These are phyloP conservation scores for Coniosporium tulheliwenetii DNA, from an alignment of 2,329 filamentous ascomycete species.

Conservation along the genomic window DNA sequence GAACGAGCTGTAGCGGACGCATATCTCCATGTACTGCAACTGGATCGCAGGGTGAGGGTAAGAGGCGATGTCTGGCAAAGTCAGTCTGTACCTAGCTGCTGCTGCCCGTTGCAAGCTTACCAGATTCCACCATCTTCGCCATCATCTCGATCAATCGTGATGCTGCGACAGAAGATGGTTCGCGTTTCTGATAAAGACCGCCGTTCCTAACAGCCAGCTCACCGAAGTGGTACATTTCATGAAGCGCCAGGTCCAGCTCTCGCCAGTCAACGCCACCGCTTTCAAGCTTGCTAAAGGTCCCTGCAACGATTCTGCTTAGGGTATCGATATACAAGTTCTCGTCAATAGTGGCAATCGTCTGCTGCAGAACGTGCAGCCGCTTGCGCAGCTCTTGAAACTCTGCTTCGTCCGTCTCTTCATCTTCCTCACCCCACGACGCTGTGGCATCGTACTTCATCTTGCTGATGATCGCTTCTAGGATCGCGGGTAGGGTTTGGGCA, in stretches of 20 bases:
- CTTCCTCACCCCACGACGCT: conserved; percentile 80
- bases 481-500: conserved; percentile 67
- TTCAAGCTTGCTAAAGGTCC: conserved; percentile 66
- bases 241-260: conserved; percentile 80
- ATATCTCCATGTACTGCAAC: conserved; percentile 96
- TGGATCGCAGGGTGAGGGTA: conserved; percentile 86
- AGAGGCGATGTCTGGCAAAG: conserved; percentile 54
- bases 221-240: conserved; percentile 93
- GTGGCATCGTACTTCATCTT: conserved; percentile 99
- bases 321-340: conserved; percentile 79
- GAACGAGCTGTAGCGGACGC: conserved; percentile 82
- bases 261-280: conserved; percentile 76
- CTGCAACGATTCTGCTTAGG: conserved; percentile 73
- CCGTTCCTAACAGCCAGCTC: conserved; percentile 83
- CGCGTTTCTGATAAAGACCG: conserved; percentile 72
- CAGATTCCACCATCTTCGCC: conserved; percentile 84
- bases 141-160: conserved; percentile 84
- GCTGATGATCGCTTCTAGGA: conserved; percentile 77
- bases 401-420: conserved; percentile 89
- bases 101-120: conserved; percentile 31
- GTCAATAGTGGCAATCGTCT: conserved; percentile 80
- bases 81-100: conserved; percentile 5
- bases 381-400: conserved; percentile 94
- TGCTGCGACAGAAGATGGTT: conserved; percentile 62
- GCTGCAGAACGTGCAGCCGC: conserved; percentile 76